Conservation (phyloP, 2,329 filamentous ascomycete genomes). For the Aureobasidium sp. region DNA sequence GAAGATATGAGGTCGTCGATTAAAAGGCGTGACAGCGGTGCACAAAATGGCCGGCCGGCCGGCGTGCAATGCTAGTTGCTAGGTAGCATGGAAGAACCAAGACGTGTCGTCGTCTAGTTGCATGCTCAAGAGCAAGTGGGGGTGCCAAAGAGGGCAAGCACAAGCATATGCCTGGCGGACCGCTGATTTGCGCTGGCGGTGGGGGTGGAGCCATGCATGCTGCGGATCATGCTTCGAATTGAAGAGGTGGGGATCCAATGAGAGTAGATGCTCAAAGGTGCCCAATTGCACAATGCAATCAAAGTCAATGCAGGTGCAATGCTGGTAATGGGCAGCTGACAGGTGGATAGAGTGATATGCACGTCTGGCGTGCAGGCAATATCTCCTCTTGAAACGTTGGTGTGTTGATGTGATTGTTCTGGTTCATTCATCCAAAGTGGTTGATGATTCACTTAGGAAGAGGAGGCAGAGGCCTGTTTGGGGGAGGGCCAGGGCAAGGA, state of each 20-base stretch:
- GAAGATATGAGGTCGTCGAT: not conserved
- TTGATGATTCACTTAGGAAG: conserved; percentile 27
- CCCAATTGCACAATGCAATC: not conserved
- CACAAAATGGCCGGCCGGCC: not conserved
- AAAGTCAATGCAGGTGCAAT: conserved; percentile 1
- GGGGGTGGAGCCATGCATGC: conserved; percentile 6
- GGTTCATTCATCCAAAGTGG: not conserved
- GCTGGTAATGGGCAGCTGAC: not conserved
- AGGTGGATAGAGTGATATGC: not conserved
- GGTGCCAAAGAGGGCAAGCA: not conserved
- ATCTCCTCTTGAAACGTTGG: conserved; percentile 4
- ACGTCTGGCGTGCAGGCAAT: not conserved
- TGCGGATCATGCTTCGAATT: conserved; percentile 13
- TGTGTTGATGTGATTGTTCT: not conserved
- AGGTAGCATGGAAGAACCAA: not conserved
- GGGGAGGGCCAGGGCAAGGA: conserved; percentile 42
- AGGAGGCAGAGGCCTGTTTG: conserved; percentile 41
- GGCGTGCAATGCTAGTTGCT: not conserved
- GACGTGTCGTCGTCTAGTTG: not conserved
- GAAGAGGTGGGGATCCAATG: conserved; percentile 3
- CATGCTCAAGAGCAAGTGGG: conserved; percentile 1
- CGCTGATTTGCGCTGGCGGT: conserved; percentile 5
- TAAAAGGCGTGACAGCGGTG: not conserved
- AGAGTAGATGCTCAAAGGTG: not conserved
- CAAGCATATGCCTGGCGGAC: not conserved